Conservation (phyloP, 257 asterid species). For the Primulina tabacum region DNA sequence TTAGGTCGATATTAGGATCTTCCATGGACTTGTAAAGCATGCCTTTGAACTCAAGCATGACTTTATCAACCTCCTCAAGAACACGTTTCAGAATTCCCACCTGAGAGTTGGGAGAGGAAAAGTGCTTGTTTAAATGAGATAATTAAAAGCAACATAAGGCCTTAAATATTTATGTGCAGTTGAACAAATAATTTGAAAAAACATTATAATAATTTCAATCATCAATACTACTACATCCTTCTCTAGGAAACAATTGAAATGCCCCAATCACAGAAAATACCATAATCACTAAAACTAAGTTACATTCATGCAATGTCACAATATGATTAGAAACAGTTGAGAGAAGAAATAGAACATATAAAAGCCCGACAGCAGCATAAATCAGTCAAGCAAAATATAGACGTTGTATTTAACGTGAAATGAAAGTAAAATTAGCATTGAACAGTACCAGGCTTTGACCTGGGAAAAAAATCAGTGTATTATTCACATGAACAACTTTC, state of each 20-base stretch:
- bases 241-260: slow-evolving; percentile 9
- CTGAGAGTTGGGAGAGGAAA: slow-evolving; percentile 41
- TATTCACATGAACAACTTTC: background rate
- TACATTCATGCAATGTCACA: slow-evolving; percentile 8
- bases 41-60: slow-evolving; percentile 91
- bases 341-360: slow-evolving; percentile 4
- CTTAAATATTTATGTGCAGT: slow-evolving; percentile 10
- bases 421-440: background rate
- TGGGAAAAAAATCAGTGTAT: background rate
- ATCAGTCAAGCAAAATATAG: background rate
- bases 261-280: slow-evolving; percentile 7
- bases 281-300: slow-evolving; percentile 14
- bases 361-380: background rate
- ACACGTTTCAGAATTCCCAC: slow-evolving; percentile 93
- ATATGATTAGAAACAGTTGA: slow-evolving; percentile 11
- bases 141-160: slow-evolving; percentile 1
- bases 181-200: background rate
- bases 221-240: slow-evolving; percentile 12
- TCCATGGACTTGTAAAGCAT: slow-evolving; percentile 95
- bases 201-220: slow-evolving; percentile 6
- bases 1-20: slow-evolving; percentile 84
- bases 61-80: slow-evolving; percentile 93
- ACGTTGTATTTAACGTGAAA: background rate
- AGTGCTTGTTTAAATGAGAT: slow-evolving; percentile 11
- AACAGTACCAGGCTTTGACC: background rate